Evolutionary conservation across 228 moss, liverwort and hornwort genomes (phyloP).

Genomic region (Sphagnum magellanicum): DNA sequence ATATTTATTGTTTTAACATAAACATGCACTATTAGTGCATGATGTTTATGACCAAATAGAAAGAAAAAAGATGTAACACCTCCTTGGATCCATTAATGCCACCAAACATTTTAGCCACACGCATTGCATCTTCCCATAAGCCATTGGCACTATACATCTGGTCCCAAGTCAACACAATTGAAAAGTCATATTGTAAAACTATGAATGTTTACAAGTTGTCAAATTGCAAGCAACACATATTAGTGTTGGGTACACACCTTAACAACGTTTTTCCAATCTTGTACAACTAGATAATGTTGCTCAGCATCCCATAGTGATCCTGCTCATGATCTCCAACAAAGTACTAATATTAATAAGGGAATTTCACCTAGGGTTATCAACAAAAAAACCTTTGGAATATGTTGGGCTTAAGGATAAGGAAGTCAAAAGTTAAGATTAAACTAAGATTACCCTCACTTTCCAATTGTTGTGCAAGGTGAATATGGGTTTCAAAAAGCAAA

Average conservation of each 20-base stretch:
- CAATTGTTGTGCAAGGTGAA: slow-evolving; percentile 72
- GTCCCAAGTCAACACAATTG: neutral
- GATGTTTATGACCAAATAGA: no score
- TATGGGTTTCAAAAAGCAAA: slow-evolving; percentile 68
- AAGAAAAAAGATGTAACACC: slow-evolving; percentile 15
- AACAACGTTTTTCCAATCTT: slow-evolving; percentile 81
- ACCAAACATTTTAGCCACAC: slow-evolving; percentile 83
- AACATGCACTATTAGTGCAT: no score
- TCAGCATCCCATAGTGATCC: slow-evolving; percentile 84
- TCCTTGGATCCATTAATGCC: slow-evolving; percentile 74
- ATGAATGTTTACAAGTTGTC: neutral
- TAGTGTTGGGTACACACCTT: slow-evolving; percentile 33
- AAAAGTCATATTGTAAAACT: neutral
- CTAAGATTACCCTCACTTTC: slow-evolving; percentile 55
- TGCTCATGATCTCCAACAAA: slow-evolving; percentile 9
- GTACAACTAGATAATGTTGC: slow-evolving; percentile 67
- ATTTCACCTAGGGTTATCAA: neutral
- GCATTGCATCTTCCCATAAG: slow-evolving; percentile 93
- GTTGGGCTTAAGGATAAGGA: neutral
- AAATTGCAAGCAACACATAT: neutral
- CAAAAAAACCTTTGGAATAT: neutral
- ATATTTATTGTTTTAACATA: neutral
- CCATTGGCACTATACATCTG: slow-evolving; percentile 87
- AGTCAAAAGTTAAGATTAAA: neutral
- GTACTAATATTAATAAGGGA: neutral